Percentiles rank a stretch among this genome's conserved stretches.
phyloP scores from a whole-genome alignment of 1,139 yeast genomes.

The Candida tropicalis region DNA sequence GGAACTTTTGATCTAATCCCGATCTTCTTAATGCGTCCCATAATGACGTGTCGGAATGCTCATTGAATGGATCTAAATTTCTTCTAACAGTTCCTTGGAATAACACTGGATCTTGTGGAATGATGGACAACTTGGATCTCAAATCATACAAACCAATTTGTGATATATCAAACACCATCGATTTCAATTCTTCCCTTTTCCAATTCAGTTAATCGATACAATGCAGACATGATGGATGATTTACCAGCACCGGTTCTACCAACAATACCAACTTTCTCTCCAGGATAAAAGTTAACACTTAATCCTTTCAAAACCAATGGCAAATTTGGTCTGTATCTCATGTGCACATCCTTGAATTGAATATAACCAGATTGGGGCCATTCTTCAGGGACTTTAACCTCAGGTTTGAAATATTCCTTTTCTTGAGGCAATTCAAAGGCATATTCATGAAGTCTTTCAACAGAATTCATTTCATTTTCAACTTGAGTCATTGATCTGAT shows the following conservation, averaged over 20 bases:
- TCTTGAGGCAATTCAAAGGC: slow-evolving; percentile 68
- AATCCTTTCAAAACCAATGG: slow-evolving; percentile 91
- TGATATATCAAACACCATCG: slow-evolving; percentile 80
- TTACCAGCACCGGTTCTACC: slow-evolving; percentile 96
- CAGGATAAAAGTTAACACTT: slow-evolving; percentile 72
- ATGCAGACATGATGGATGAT: slow-evolving; percentile 91
- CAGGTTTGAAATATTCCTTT: slow-evolving; percentile 61
- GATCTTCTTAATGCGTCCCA: slow-evolving; percentile 61
- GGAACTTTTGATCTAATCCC: slow-evolving; percentile 56
- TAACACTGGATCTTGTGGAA: slow-evolving; percentile 80
- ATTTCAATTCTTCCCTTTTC: slow-evolving; percentile 77
- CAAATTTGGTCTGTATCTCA: slow-evolving; percentile 82
- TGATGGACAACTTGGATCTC: slow-evolving; percentile 64
- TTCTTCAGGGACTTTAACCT: slow-evolving; percentile 66
- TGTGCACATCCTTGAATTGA: slow-evolving; percentile 69
- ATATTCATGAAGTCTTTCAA: slow-evolving; percentile 46
- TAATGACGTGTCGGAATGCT: slow-evolving; percentile 52
- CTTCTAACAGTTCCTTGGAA: slow-evolving; percentile 67
- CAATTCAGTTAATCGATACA: slow-evolving; percentile 87
- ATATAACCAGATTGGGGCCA: slow-evolving; percentile 91
- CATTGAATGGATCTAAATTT: slow-evolving; percentile 68
- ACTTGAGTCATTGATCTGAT: slow-evolving; percentile 49
- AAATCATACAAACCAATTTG: slow-evolving; percentile 56
- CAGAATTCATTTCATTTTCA: slow-evolving; percentile 51
- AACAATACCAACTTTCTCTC: slow-evolving; percentile 88